These are phyloP conservation scores for Berberis thunbergii DNA, from an alignment of 164 flowering plant genomes.

Conservation along the genomic window DNA sequence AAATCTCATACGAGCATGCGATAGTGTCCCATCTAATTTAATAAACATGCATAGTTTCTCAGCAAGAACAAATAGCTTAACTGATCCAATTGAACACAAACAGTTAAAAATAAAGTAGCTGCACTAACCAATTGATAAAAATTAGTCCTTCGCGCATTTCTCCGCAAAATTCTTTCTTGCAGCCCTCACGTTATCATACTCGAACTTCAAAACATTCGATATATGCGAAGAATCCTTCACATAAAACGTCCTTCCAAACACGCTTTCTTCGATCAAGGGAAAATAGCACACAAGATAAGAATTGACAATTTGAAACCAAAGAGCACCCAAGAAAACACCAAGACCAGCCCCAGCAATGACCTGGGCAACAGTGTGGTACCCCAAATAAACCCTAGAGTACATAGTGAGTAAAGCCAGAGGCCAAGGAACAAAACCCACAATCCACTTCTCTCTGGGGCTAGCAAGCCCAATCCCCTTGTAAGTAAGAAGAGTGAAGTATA, in stretches of 20 bases:
- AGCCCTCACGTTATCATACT: slow-evolving; percentile 82
- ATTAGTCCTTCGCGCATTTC: slow-evolving; percentile 42
- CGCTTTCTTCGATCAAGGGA: slow-evolving; percentile 74
- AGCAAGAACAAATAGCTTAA: too few species aligned
- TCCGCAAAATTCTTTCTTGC: slow-evolving; percentile 34
- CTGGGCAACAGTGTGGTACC: slow-evolving; percentile 85
- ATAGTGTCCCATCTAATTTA: too few species aligned
- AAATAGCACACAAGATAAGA: slow-evolving; percentile 29
- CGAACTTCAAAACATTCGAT: slow-evolving; percentile 71
- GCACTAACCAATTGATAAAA: too few species aligned
- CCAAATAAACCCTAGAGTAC: slow-evolving; percentile 90
- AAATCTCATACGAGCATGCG: too few species aligned
- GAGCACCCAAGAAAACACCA: slow-evolving; percentile 51
- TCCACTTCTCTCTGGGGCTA: slow-evolving; percentile 17
- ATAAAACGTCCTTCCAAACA: slow-evolving; percentile 64
- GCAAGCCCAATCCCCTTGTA: slow-evolving; percentile 28
- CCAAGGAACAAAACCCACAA: slow-evolving; percentile 35
- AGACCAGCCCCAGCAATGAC: slow-evolving; percentile 80
- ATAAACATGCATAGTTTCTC: too few species aligned
- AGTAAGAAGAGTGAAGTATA: slow-evolving; percentile 49
- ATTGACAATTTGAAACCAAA: slow-evolving; percentile 82
- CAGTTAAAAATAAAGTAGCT: too few species aligned
- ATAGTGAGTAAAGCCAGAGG: slow-evolving; percentile 60
- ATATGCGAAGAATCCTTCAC: slow-evolving; percentile 91
- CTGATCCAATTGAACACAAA: too few species aligned